These are phyloP conservation scores for Auriscalpium orientale DNA, from an alignment of 768 basidiomycete species.

Conservation along the genomic window DNA sequence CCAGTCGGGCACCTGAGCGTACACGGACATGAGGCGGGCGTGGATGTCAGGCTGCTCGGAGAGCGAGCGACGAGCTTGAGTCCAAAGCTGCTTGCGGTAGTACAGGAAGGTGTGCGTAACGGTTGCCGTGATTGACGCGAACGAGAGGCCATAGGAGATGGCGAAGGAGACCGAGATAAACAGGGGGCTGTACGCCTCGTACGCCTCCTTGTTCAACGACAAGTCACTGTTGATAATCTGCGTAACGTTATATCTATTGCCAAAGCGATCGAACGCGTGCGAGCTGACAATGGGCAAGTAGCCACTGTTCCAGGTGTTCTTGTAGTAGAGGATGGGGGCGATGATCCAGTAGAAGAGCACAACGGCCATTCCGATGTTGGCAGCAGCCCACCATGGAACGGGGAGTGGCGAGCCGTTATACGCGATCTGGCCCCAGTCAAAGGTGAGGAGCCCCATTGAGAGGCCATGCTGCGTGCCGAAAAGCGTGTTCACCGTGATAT, in stretches of 20 bases:
- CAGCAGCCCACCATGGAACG: conserved; percentile 3
- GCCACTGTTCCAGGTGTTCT: conserved; percentile 25
- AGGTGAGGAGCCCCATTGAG: background rate
- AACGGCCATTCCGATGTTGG: conserved; percentile 17
- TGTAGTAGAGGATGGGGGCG: conserved; percentile 9
- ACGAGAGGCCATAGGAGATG: no score
- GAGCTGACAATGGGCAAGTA: conserved; percentile 28
- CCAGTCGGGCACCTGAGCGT: no score
- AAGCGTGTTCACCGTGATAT: conserved; percentile 31
- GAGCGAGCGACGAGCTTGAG: no score
- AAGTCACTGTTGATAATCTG: conserved; percentile 28
- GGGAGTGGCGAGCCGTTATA: background rate
- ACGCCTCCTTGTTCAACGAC: conserved; percentile 27
- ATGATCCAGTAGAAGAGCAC: conserved; percentile 29
- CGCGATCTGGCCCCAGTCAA: conserved; percentile 1
- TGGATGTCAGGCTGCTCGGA: no score
- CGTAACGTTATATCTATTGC: conserved; percentile 32
- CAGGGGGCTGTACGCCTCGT: conserved; percentile 34
- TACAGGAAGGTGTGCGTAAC: no score
- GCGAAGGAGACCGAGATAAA: conserved; percentile 23
- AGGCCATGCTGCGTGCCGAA: conserved; percentile 36
- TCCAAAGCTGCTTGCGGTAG: no score
- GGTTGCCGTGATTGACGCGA: no score
- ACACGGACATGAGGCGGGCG: no score
- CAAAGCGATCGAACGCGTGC: conserved; percentile 34